Conservation (phyloP, 495 filamentous ascomycete genomes). For the Clavariopsis aquatica region DNA sequence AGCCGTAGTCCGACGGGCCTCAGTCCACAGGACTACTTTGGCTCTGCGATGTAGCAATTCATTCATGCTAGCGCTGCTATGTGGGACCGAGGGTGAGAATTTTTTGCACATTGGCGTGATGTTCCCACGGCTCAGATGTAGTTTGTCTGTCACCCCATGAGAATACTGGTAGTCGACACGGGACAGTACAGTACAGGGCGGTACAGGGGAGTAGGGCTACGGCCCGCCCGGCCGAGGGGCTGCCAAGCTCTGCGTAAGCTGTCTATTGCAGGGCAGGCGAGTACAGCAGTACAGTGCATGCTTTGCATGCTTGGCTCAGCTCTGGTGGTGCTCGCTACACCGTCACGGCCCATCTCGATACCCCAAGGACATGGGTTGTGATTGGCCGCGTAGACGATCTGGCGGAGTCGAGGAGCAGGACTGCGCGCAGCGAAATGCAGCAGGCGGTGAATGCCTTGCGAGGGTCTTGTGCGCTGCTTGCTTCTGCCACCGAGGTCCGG, state of each 20-base stretch:
- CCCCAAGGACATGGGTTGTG: background rate
- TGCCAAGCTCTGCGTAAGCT: background rate
- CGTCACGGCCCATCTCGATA: background rate
- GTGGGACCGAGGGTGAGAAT: no score
- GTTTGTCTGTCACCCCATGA: background rate
- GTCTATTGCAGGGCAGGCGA: no score
- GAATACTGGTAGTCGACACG: background rate
- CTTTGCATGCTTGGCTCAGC: background rate
- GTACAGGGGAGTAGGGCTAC: no score
- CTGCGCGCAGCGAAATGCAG: background rate
- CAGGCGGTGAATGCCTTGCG: background rate
- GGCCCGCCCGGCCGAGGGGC: background rate
- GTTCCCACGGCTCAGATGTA: background rate
- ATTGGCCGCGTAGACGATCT: background rate
- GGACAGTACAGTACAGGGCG: no score
- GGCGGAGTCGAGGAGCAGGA: background rate
- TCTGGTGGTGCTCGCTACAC: background rate
- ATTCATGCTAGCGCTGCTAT: no score
- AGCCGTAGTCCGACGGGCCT: conserved; percentile 29
- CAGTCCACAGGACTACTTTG: conserved; percentile 21
- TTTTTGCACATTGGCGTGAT: no score
- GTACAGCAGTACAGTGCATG: no score
- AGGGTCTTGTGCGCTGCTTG: background rate
- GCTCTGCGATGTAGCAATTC: background rate
- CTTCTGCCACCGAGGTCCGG: background rate